These are phyloP conservation scores for Aurifilum marmelostoma DNA, from an alignment of 2,329 filamentous ascomycete genomes.

Conservation along the genomic window DNA sequence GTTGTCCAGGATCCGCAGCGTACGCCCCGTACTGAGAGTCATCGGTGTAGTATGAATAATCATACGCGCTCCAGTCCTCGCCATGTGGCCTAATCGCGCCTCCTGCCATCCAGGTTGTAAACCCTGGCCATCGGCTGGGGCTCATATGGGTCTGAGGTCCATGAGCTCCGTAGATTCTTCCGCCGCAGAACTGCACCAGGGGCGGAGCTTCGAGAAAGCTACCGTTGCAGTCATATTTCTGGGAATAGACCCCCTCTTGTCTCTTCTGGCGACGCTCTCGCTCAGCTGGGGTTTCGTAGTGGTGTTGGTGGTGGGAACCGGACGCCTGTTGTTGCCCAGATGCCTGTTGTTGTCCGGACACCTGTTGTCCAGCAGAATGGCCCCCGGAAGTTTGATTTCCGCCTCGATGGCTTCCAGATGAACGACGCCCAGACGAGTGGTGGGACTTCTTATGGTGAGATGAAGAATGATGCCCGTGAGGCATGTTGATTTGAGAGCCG, in stretches of 20 bases:
- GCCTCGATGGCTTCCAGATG: no score
- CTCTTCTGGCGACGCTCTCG: background rate
- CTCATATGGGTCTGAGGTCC: background rate
- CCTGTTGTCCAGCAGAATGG: background rate
- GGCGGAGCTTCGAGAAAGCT: background rate
- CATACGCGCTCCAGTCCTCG: background rate
- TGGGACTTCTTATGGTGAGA: background rate
- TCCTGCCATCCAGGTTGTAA: conserved; percentile 3
- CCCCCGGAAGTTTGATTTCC: background rate
- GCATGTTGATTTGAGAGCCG: background rate
- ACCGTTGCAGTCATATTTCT: background rate
- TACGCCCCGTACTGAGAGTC: background rate
- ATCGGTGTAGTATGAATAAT: background rate
- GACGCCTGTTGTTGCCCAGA: background rate
- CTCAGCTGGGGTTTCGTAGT: background rate
- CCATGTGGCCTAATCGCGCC: background rate
- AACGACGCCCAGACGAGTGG: background rate
- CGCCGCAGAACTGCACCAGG: background rate
- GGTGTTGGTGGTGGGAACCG: background rate
- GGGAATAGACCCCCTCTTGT: background rate
- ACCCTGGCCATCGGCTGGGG: background rate
- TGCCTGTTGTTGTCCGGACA: background rate
- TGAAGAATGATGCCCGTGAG: background rate
- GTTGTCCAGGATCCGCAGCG: background rate
- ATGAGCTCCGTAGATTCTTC: background rate